A percentile compares a stretch with the other conserved stretches of the same genome.
Evolutionary conservation across 108 stramenopile genomes (phyloP).

Genomic region (Pseudonitzschia multistriata): DNA sequence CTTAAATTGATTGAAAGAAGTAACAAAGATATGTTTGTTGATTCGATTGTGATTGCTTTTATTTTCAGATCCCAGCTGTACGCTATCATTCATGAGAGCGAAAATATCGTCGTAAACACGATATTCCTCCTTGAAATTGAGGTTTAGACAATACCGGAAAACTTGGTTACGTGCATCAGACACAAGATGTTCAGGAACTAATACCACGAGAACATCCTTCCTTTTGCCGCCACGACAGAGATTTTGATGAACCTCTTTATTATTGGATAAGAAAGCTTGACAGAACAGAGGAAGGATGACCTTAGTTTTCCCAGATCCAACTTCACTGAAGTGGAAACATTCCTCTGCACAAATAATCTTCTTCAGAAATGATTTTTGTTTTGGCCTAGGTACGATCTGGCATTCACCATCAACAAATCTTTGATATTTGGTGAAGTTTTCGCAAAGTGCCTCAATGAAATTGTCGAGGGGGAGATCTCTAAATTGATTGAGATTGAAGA

Average conservation of each 20-base stretch:
- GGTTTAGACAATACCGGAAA: conserved; percentile 30
- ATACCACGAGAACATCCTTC: conserved; percentile 29
- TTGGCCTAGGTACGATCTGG: conserved; percentile 24
- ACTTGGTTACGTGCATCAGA: conserved; percentile 33
- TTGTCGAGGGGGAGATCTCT: conserved; percentile 21
- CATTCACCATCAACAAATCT: conserved; percentile 30
- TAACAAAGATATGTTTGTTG: conserved; percentile 28
- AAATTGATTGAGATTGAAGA: conserved; percentile 31
- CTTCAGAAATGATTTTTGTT: conserved; percentile 35
- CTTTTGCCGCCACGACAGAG: conserved; percentile 28
- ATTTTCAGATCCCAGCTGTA: conserved; percentile 14
- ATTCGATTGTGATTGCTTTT: conserved; percentile 11
- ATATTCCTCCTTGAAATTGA: conserved; percentile 37
- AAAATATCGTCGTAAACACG: conserved; percentile 38
- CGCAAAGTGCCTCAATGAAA: conserved; percentile 27
- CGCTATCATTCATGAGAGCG: conserved; percentile 30
- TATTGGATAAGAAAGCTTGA: conserved; percentile 37
- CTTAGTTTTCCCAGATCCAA: conserved; percentile 36
- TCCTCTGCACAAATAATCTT: conserved; percentile 31
- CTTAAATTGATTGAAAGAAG: conserved; percentile 40
- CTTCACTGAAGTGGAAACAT: conserved; percentile 34
- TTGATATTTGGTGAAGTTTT: conserved; percentile 31
- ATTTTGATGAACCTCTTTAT: conserved; percentile 26
- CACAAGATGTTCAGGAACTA: conserved; percentile 38
- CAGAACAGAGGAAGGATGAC: conserved; percentile 35